Evolutionary conservation across 345 rosid genomes (phyloP).

Genomic region (Erodium maritimum): DNA sequence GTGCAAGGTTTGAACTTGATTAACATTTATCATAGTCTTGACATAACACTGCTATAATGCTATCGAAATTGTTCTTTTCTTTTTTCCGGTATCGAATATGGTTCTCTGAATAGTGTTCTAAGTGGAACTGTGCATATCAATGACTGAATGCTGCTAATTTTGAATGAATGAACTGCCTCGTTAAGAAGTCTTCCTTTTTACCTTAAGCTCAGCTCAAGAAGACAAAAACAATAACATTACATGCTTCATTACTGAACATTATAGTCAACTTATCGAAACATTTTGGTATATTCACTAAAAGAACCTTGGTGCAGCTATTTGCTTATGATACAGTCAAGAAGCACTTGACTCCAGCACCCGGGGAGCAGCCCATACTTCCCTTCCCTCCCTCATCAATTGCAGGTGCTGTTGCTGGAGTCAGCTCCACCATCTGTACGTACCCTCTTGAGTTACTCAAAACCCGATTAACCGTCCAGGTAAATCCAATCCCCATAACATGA

Average conservation of each 20-base stretch:
- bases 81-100: too few species aligned
- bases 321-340: constrained; percentile 83
- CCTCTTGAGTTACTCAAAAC: constrained; percentile 92
- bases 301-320: constrained; percentile 49
- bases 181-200: neutral
- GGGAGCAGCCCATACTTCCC: constrained; percentile 55
- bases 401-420: constrained; percentile 97
- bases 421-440: constrained; percentile 80
- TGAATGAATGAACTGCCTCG: neutral
- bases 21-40: neutral
- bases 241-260: too few species aligned
- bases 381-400: constrained; percentile 83
- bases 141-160: neutral
- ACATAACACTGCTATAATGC: neutral
- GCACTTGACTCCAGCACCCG: constrained; percentile 49
- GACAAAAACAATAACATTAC: too few species aligned
- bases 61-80: neutral
- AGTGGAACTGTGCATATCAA: too few species aligned
- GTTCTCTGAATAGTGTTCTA: too few species aligned
- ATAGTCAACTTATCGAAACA: neutral
- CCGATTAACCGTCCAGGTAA: constrained; percentile 84
- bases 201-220: neutral
- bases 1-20: too few species aligned
- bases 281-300: neutral
- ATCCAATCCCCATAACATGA: neutral